These are phyloP conservation scores for Dipteronia sinensis DNA, from an alignment of 345 rosid species.

Conservation along the genomic window DNA sequence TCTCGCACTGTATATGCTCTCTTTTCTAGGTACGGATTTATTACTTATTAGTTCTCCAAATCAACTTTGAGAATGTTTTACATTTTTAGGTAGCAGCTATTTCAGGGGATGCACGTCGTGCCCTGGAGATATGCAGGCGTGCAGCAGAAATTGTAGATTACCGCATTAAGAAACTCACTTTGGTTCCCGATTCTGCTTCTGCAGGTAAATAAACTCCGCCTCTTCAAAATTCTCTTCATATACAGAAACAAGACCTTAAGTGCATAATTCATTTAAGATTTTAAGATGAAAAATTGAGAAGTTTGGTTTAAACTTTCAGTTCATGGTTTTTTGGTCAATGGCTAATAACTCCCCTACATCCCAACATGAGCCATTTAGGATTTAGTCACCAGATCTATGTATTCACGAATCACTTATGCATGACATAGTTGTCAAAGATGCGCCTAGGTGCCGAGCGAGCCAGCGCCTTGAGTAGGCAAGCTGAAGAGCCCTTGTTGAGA, in stretches of 20 bases:
- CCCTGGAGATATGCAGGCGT: slow-evolving; percentile 93
- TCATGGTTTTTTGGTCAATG: slow-evolving; percentile 1
- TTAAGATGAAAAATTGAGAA: neutral
- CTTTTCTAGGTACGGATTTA: neutral
- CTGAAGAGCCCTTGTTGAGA: too few relatives aligned
- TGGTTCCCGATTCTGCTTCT: slow-evolving; percentile 26
- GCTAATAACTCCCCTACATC: neutral
- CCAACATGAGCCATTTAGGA: neutral
- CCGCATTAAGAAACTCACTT: slow-evolving; percentile 45
- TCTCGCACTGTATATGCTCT: neutral
- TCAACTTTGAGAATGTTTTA: slow-evolving; percentile 11
- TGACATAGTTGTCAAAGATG: too few relatives aligned
- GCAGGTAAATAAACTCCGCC: slow-evolving; percentile 36
- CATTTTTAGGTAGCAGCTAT: slow-evolving; percentile 79
- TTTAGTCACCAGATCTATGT: neutral
- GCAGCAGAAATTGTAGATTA: slow-evolving; percentile 94
- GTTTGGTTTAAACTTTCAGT: neutral
- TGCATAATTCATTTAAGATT: neutral
- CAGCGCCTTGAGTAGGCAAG: too few relatives aligned
- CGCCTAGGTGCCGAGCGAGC: too few relatives aligned
- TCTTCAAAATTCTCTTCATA: neutral
- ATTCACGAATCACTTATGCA: too few relatives aligned
- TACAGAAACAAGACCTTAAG: slow-evolving; percentile 6
- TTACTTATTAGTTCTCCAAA: neutral
- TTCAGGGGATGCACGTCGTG: slow-evolving; percentile 98